Evolutionary conservation across 2,329 filamentous ascomycete species (phyloP), one percentile per base, ranked within the genome.

Genomic region (Colletotrichum abscissum): DNA sequence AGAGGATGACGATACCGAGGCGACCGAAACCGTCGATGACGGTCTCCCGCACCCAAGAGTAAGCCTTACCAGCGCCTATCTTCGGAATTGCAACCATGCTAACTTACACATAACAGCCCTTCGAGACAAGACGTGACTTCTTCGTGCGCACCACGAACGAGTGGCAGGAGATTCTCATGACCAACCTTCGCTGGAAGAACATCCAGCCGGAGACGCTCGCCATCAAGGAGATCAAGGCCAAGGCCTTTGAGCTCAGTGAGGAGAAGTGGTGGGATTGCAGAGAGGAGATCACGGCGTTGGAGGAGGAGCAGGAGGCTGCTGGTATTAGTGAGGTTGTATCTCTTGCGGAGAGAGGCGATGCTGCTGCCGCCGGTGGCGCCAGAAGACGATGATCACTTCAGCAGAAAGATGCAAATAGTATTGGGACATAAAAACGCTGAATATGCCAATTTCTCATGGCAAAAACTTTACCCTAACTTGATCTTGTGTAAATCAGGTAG

Each of bases 231-330:
- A 92, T 98, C 78, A 95, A 97, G 82, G 93, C 95, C 78, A 92
- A 91, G 80, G 97, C 95, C 1, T 99, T 98, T 81, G 93, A 95
- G 80, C 88, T 95, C 76, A 95, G 95, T 54, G 97, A 99, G 83
- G 94, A 95, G 84, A 98, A 97, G 82, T 99, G 97, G 97, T 99
- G 97, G 97, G 97, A 98, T 86, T 95, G 93, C 80, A 90, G 97
- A 78, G 97, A 99, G 85, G 96, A 98, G 84, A 94, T 99, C 76
- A 93, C 92, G 67, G 93, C 91, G 7, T 83, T 98, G 79, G 97
- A 99, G 84, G 96, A 98, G 83, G 96, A 98, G 85, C 95, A 98
- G 85, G 96, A 98, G 83, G 95, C 94, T 62, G 94, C 95, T 42
- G 95, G 97, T 11, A 98, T 98, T 82, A 94, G 95, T 19, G 97